Evolutionary conservation across 2,329 filamentous ascomycete species (phyloP), one percentile per base, ranked within the genome.

Genomic region (Penicillium palitans): DNA sequence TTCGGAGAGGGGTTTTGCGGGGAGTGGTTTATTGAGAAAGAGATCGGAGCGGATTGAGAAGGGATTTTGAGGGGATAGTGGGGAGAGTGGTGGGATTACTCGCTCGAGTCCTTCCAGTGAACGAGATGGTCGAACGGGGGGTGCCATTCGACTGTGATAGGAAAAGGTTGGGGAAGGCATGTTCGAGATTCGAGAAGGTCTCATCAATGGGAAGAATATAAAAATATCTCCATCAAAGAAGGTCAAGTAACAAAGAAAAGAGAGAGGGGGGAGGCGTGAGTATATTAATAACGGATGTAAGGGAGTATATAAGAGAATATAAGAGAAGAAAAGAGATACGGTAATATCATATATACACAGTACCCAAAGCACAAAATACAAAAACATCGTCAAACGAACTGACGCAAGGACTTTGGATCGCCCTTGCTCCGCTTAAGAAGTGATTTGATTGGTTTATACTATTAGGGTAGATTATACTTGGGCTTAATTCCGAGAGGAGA

Each of bases 81-180:
- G 33, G 8, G 33, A 35, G 15, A 35, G 60, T 10, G 74, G 74
- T 25, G 72, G 73, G 10, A 76, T 61, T 7, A 74, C 73, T 55
- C 66, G 66, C 51, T 76, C 74, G 27, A 76, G 61, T 10, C 74
- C 74, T 61, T 75, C 72, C 9, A 76, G 66, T 9, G 74, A 76
- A 37, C 66, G 69, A 25, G 71, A 74, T 2, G 69, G 70, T 42
- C 68, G 68, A 24, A 74, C 64, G 24, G 73, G 74, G 8, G 73
- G 73, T 31, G 71, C 63, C 52, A 65, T 66, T 46, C 71, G 67
- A 33, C 59, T 46, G 12, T 45, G 27, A 24, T 61, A 64, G 9
- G 58, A 15, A 25, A 55, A 62, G 39, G 61, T 62, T n/a, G 65
- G 59, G 21, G 68, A 65, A 33, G 68, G 41, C 68, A 72, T 71